Base-by-base conservation (phyloP, 2,329 filamentous ascomycete species). In the Alternaria sp. region DNA sequence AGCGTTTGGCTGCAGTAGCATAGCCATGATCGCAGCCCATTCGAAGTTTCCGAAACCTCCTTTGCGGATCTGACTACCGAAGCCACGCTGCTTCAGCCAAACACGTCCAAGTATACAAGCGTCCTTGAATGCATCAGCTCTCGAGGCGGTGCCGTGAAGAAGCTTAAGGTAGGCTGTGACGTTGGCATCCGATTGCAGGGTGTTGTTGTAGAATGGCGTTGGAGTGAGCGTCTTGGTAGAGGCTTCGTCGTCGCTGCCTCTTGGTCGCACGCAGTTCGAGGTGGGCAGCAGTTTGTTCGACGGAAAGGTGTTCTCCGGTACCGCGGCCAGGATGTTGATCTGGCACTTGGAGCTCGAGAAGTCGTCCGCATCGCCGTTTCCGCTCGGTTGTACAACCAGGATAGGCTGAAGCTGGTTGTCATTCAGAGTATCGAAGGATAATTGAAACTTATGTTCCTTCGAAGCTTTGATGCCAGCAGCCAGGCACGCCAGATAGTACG, bases 41-140 rank as follows among this genome's bases (percentile, higher is more conserved):
- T 99, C 96, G 68, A 97, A 97, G 69, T 93, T 89, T 4, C 96
- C 96, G 77, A 99, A 97, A 0, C 96, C 96, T 47, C 96, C 95
- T 46, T 85, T 83, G 3, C 88, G 85, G n/a, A 93, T 80, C 21
- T 86, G 83, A 47, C 91, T 87, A 15, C 86, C 86, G 68, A 97
- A 92, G 0, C 93, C 93, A 59, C 95, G 88, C 80, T 98, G 95
- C 69, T 90, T 90, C 44, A 99, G 85, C 96, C 96, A 99, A 59
- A 92, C 88, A 61, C 91, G 89, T 25, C 95, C 96, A 21, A 99
- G 85, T 8, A 96, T 85, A 77, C 93, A 97, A 9, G 93, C 92
- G 77, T 97, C 93, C 61, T 87, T 85, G 79, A 94, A 97, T 5
- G 89, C 87, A 13, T 89, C 81, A 70, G 91, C 93, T 52, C 88